Base-by-base conservation (phyloP, 768 basidiomycete species). In the Pisolithus marmoratus region DNA sequence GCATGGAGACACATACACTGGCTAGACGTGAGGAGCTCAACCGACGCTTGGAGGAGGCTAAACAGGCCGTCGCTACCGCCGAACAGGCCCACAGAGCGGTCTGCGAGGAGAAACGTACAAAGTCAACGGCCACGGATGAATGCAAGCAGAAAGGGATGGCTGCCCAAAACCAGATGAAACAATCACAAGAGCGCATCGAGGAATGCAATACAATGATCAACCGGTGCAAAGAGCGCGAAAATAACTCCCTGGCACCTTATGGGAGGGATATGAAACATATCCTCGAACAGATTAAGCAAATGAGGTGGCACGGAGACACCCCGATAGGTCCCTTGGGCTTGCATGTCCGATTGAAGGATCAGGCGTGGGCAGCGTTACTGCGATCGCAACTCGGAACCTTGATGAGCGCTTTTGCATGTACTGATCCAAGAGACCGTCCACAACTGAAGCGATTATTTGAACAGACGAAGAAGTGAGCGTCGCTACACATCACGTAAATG, bases 271-370 rank as follows among this genome's bases (percentile, higher is more conserved):
- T 90, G 62, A 78, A 81, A 53, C 59, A 58, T 0, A 75, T 91
- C 8, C 59, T 89, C 41, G 73, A 74, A 9, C 70, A 67, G 38
- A 82, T 94, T 49, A 63, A 68, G 41, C 60, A 58, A 26, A 71
- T 68, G 63, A 69, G 51, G 5, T 92, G 90, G 91, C 54, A 70
- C 24, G 90, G 90, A 3, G 75, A 82, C 43, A 61, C 60, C 19
- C 88, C 89, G 0, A 66, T 90, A 31, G 90, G 90, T 0, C 95
- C 95, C 0, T 71, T 97, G 23, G 95, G 95, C 0, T 55, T 78
- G 46, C 77, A 81, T 63, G 85, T 97, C 60, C 86, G 83, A 59
- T 79, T 91, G 36, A 80, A 74, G 58, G 87, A 94, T 46, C 60
- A 72, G 54, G 69, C 61, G 29, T 97, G 89, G 81, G 83, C 81